Conservation (phyloP, 1,139 yeast genomes). For the Saccharomycopsis crataegensis region DNA sequence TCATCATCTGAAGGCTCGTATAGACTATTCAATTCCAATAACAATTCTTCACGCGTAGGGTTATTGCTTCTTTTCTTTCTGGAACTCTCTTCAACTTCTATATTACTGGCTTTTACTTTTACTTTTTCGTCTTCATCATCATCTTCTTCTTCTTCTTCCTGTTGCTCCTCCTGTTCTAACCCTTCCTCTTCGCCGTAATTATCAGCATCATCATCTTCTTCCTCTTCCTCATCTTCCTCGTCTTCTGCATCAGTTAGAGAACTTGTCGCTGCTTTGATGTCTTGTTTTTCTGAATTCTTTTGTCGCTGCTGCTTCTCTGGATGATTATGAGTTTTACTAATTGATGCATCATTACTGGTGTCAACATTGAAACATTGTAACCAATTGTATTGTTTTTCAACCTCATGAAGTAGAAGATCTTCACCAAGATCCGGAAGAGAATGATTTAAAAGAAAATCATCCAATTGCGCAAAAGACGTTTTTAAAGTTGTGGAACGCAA, state of each 20-base stretch:
- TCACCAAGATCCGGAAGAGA: constrained; percentile 6
- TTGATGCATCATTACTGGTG: not conserved
- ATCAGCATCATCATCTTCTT: not conserved
- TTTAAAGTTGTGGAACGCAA: constrained; percentile 11
- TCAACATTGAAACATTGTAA: constrained; percentile 1
- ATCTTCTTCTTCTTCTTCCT: constrained; percentile 1
- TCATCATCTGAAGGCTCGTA: not conserved
- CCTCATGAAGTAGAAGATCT: constrained; percentile 11
- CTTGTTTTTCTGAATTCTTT: not conserved
- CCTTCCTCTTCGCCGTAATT: not conserved
- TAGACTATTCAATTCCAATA: not conserved
- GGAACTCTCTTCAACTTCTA: not conserved
- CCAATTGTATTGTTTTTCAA: constrained; percentile 17
- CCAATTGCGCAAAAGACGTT: constrained; percentile 13
- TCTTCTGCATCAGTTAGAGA: not conserved
- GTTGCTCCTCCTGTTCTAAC: not conserved
- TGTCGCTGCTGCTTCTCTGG: too few relatives aligned
- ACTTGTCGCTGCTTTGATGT: not conserved
- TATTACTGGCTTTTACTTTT: not conserved
- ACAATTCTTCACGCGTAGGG: not conserved
- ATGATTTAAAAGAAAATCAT: constrained; percentile 13
- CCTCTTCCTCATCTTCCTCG: not conserved
- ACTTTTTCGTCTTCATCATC: not conserved
- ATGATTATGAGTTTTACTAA: too few relatives aligned
- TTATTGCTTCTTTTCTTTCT: not conserved